phyloP scores from a whole-genome alignment of 2,329 filamentous ascomycete genomes.

The Rhynchosporium agropyri region DNA sequence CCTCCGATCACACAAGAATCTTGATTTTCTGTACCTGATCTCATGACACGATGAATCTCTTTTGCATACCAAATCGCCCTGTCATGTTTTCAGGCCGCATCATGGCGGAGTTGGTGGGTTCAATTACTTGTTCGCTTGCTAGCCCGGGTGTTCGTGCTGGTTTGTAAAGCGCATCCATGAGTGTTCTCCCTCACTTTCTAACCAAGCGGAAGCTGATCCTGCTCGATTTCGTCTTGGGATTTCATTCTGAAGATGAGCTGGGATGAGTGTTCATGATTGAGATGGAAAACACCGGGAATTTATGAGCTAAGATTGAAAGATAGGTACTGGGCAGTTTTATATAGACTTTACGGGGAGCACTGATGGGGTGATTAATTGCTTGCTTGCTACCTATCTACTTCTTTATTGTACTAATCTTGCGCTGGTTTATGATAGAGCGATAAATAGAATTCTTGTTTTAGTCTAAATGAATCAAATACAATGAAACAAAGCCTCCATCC shows the following conservation, averaged over 20 bases:
- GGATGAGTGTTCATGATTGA: no score
- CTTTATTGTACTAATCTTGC: not conserved
- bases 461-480: not conserved
- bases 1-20: not conserved
- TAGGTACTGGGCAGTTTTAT: not conserved
- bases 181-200: no score
- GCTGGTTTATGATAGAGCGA: not conserved
- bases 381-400: not conserved
- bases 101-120: slow-evolving; percentile 15
- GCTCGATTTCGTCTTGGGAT: no score
- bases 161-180: no score
- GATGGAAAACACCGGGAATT: no score
- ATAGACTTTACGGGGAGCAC: not conserved
- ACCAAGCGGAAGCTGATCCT: no score
- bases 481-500: not conserved
- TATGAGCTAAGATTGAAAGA: no score
- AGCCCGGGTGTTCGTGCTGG: not conserved
- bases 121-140: not conserved
- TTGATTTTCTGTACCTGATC: not conserved
- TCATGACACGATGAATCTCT: not conserved
- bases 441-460: not conserved
- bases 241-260: no score
- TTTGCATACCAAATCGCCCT: slow-evolving; percentile 5
- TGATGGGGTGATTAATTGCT: not conserved
- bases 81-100: slow-evolving; percentile 16